Evolutionary conservation across 1,284 basidiomycete genomes (phyloP).

Genomic region (Trametes versicolor): DNA sequence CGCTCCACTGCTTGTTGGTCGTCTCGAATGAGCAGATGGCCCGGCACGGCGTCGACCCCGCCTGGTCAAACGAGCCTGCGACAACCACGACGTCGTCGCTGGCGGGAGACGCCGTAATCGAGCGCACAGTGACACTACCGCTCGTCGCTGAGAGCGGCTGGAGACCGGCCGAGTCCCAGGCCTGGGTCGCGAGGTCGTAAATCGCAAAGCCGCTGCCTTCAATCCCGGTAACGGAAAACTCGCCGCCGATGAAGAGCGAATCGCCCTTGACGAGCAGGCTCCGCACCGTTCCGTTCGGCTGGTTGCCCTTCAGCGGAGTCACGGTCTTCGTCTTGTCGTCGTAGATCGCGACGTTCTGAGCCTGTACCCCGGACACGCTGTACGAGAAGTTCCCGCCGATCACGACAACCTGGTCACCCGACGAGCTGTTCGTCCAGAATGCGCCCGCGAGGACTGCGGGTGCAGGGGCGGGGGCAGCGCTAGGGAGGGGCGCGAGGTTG

Average conservation of each 20-base stretch:
- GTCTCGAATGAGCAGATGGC: slow-evolving; percentile 86
- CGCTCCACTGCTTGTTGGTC: slow-evolving; percentile 77
- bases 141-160: slow-evolving; percentile 65
- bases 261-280: slow-evolving; percentile 73
- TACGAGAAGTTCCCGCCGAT: slow-evolving; percentile 93
- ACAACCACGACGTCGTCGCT: slow-evolving; percentile 79
- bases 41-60: slow-evolving; percentile 80
- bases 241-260: slow-evolving; percentile 82
- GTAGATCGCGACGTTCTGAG: slow-evolving; percentile 80
- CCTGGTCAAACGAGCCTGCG: slow-evolving; percentile 86
- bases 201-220: slow-evolving; percentile 74
- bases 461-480: slow-evolving; percentile 63
- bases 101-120: slow-evolving; percentile 72
- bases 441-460: slow-evolving; percentile 88
- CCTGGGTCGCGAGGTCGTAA: slow-evolving; percentile 73
- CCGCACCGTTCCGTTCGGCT: slow-evolving; percentile 77
- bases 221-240: slow-evolving; percentile 69
- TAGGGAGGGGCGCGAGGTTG: slow-evolving; percentile 59
- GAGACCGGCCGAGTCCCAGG: slow-evolving; percentile 68
- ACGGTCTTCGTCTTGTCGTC: slow-evolving; percentile 61
- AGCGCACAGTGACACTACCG: slow-evolving; percentile 74
- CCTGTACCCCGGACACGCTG: slow-evolving; percentile 48
- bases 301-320: slow-evolving; percentile 67
- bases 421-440: slow-evolving; percentile 86
- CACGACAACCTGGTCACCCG: slow-evolving; percentile 73